phyloP scores from a whole-genome alignment of 169 alveolate genomes.

The Plasmodium ovale region DNA sequence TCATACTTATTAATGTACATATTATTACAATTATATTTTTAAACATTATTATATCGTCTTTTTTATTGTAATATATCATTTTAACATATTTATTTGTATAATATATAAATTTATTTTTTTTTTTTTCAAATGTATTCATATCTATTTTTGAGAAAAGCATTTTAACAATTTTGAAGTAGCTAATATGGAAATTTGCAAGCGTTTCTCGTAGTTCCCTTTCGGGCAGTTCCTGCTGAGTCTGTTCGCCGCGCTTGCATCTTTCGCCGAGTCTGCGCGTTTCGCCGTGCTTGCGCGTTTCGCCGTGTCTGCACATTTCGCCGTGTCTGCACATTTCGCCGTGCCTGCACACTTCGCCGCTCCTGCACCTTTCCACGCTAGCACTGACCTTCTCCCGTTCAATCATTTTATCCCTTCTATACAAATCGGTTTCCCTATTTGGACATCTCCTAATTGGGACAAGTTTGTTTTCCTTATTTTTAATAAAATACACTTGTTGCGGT shows the following conservation, averaged over 20 bases:
- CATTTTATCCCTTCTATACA: too few relatives aligned
- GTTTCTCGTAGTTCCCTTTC: conserved; percentile 41
- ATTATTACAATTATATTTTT: conserved; percentile 38
- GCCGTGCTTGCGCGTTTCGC: too few relatives aligned
- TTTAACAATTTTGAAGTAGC: conserved; percentile 50
- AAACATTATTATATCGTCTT: conserved; percentile 29
- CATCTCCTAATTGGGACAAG: background rate
- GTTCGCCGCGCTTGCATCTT: too few relatives aligned
- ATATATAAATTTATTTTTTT: conserved; percentile 66
- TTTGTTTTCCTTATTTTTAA: background rate
- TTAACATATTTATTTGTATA: conserved; percentile 53
- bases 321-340: too few relatives aligned
- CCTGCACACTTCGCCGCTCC: too few relatives aligned
- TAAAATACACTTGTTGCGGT: too few relatives aligned
- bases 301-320: too few relatives aligned
- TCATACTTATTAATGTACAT: conserved; percentile 41
- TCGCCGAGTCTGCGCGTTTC: too few relatives aligned
- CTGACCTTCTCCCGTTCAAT: too few relatives aligned
- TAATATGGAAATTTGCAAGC: conserved; percentile 39
- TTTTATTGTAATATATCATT: conserved; percentile 44
- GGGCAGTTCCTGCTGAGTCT: too few relatives aligned
- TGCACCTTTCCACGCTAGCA: too few relatives aligned
- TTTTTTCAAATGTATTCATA: conserved; percentile 67
- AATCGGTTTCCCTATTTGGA: too few relatives aligned
- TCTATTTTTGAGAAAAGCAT: conserved; percentile 46